A percentile compares a stretch with the other conserved stretches of the same genome.
phyloP scores from a whole-genome alignment of 2,329 filamentous ascomycete genomes.

The Aspergillus sp. region DNA sequence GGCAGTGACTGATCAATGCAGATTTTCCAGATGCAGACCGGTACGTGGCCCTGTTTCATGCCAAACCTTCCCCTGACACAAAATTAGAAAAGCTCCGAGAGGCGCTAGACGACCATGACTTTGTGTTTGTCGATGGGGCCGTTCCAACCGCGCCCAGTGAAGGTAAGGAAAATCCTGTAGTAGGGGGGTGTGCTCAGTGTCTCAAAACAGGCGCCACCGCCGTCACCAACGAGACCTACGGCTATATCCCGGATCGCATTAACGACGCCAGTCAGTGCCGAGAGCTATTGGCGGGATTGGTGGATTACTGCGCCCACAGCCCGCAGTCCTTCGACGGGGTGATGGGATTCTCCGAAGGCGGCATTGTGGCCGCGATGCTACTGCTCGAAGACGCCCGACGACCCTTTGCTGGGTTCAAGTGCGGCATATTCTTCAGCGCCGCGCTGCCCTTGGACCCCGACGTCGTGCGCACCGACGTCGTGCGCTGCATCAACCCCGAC shows the following conservation, averaged over 20 bases:
- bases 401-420: slow-evolving; percentile 1
- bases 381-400: slow-evolving; percentile 1
- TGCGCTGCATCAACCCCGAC: slow-evolving; percentile 1
- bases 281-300: neutral
- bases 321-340: neutral
- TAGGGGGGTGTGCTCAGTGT: neutral
- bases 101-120: slow-evolving; percentile 1
- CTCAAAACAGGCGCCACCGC: neutral
- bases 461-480: neutral
- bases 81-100: slow-evolving; percentile 2
- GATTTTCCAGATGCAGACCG: slow-evolving; percentile 1
- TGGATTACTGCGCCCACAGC: neutral
- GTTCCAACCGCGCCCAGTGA: slow-evolving; percentile 1
- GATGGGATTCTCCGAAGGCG: slow-evolving; percentile 1
- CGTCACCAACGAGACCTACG: neutral
- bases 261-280: neutral
- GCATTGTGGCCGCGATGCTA: neutral
- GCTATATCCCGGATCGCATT: neutral
- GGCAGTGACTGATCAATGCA: neutral
- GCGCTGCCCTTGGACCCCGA: slow-evolving; percentile 1
- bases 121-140: slow-evolving; percentile 3
- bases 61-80: no score
- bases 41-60: neutral
- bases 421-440: slow-evolving; percentile 1
- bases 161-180: neutral